Percentiles rank a stretch among this genome's conserved stretches.
Conservation (phyloP, 2,329 filamentous ascomycete species). For the Pyrenochaeta sp. region DNA sequence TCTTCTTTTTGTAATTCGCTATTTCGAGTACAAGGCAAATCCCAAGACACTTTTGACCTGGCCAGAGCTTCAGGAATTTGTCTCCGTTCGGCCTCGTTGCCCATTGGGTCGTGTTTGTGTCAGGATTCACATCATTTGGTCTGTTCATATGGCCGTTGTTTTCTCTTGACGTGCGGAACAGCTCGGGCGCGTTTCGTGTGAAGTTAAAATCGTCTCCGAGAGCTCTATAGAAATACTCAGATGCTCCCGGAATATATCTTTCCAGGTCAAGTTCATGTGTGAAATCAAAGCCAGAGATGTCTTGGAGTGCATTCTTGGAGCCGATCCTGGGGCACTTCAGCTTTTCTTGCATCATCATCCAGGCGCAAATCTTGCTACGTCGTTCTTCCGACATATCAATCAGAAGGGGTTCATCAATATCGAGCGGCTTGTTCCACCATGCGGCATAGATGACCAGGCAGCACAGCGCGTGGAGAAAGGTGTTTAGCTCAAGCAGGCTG, state of each 20-base stretch:
- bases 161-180: no score
- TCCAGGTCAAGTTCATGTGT: no score
- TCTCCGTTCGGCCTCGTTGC: not conserved
- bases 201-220: not conserved
- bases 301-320: not conserved
- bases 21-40: not conserved
- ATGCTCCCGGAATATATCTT: no score
- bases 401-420: conserved; percentile 18
- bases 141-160: not conserved
- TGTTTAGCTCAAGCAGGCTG: conserved; percentile 67
- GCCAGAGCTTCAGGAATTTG: not conserved
- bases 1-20: no score
- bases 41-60: not conserved
- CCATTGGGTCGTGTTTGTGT: not conserved
- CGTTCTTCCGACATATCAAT: not conserved
- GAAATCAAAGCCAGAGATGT: no score
- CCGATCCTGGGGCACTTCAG: not conserved
- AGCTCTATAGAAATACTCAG: no score
- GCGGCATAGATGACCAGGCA: conserved; percentile 35
- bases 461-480: conserved; percentile 59
- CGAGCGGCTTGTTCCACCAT: conserved; percentile 42
- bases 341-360: conserved; percentile 1
- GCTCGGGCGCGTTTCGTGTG: not conserved
- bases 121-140: no score
- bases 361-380: conserved; percentile 2